A percentile compares a stretch with the other conserved stretches of the same genome.
These are phyloP conservation scores for Xylaria sp. DNA, from an alignment of 2,329 filamentous ascomycete species.

Conservation along the genomic window DNA sequence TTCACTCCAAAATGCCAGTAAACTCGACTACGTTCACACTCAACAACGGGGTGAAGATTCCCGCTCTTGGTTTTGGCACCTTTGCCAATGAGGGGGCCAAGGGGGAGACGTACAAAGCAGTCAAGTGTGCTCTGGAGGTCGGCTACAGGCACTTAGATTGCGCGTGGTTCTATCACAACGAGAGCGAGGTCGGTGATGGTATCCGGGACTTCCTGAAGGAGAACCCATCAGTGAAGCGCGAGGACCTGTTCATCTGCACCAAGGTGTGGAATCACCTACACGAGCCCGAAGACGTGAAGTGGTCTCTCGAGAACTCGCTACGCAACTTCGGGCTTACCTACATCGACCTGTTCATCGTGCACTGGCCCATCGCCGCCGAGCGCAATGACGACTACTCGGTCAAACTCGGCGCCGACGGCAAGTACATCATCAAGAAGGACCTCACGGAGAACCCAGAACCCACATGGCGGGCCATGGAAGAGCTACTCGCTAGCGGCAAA, in stretches of 20 bases:
- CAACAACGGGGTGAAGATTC: slow-evolving; percentile 66
- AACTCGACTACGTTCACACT: slow-evolving; percentile 54
- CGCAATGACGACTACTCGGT: slow-evolving; percentile 54
- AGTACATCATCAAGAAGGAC: slow-evolving; percentile 63
- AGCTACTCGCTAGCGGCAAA: slow-evolving; percentile 47
- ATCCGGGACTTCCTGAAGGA: slow-evolving; percentile 58
- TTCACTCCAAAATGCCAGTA: slow-evolving; percentile 31
- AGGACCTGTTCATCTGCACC: slow-evolving; percentile 68
- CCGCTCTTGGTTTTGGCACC: slow-evolving; percentile 72
- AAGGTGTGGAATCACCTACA: slow-evolving; percentile 77
- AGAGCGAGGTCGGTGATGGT: slow-evolving; percentile 67
- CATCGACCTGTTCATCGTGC: slow-evolving; percentile 69
- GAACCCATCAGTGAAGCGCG: slow-evolving; percentile 58
- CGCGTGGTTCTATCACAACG: slow-evolving; percentile 77
- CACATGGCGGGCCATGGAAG: slow-evolving; percentile 71
- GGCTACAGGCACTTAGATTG: slow-evolving; percentile 76
- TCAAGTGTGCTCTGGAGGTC: slow-evolving; percentile 68
- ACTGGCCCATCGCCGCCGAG: slow-evolving; percentile 60
- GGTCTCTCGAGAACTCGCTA: slow-evolving; percentile 63
- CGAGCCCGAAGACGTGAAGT: slow-evolving; percentile 67
- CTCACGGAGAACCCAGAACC: slow-evolving; percentile 73
- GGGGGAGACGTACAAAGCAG: slow-evolving; percentile 70
- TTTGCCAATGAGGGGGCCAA: slow-evolving; percentile 72
- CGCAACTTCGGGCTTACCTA: slow-evolving; percentile 65
- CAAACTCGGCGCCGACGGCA: slow-evolving; percentile 58